Conservation (phyloP, 1,139 yeast species). For the Nakaseomyces kungkrabaensis region DNA sequence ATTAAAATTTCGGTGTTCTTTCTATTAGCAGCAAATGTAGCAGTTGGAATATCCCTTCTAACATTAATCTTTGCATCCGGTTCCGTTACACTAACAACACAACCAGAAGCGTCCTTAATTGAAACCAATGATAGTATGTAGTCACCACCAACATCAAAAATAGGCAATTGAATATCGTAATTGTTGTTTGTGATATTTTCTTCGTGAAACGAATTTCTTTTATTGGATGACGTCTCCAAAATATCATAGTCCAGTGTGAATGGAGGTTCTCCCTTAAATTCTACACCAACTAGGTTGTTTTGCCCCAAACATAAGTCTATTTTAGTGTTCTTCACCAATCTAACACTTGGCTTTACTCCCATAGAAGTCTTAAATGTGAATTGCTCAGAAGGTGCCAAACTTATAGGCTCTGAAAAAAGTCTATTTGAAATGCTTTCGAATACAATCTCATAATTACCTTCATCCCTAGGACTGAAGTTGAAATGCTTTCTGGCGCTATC, state of each 20-base stretch:
- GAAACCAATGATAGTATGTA: constrained; percentile 54
- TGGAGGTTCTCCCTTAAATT: constrained; percentile 70
- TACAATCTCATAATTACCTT: constrained; percentile 70
- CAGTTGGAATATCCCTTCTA: constrained; percentile 56
- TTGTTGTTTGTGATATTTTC: constrained; percentile 35
- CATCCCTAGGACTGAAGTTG: constrained; percentile 64
- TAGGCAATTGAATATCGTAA: constrained; percentile 43
- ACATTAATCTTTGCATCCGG: constrained; percentile 54
- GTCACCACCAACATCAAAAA: constrained; percentile 54
- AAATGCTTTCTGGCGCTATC: constrained; percentile 43
- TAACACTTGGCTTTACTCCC: constrained; percentile 38
- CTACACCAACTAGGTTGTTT: constrained; percentile 41
- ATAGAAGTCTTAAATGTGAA: constrained; percentile 34
- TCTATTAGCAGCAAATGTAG: constrained; percentile 34
- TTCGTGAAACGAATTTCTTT: constrained; percentile 35
- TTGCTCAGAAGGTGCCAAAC: constrained; percentile 25
- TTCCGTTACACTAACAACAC: constrained; percentile 56
- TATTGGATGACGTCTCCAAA: constrained; percentile 39
- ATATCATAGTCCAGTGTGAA: constrained; percentile 63
- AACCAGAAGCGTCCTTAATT: constrained; percentile 62
- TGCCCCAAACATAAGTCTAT: constrained; percentile 40
- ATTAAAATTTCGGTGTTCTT: constrained; percentile 33
- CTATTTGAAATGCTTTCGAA: constrained; percentile 51
- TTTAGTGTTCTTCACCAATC: constrained; percentile 23
- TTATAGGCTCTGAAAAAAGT: constrained; percentile 38